Conservation (phyloP, 306 rosid species). For the Cicer cuneatum region DNA sequence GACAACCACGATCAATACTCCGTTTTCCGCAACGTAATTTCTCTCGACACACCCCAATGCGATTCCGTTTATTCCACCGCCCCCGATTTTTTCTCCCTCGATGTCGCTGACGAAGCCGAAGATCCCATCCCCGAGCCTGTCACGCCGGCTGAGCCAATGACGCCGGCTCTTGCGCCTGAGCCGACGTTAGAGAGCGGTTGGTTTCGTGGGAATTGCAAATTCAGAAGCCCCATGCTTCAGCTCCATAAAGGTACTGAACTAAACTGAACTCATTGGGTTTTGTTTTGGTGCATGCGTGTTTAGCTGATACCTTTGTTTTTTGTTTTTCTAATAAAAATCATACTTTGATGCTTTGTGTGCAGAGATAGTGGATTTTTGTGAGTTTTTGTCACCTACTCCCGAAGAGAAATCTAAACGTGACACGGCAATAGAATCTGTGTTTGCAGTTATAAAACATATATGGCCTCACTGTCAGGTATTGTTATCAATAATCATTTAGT, state of each 20-base stretch:
- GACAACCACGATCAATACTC: conserved; percentile 53
- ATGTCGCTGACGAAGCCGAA: conserved; percentile 52
- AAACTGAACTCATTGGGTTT: conserved; percentile 3
- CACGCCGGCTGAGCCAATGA: conserved; percentile 47
- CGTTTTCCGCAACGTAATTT: conserved; percentile 77
- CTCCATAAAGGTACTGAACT: conserved; percentile 79
- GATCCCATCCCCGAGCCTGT: conserved; percentile 32
- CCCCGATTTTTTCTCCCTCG: conserved; percentile 77
- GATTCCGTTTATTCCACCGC: conserved; percentile 49
- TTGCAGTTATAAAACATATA: conserved; percentile 74
- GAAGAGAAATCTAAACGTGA: conserved; percentile 80
- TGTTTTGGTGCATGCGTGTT: conserved; percentile 5
- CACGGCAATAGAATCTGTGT: conserved; percentile 71
- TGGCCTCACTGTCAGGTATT: conserved; percentile 90
- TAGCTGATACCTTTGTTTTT: neutral
- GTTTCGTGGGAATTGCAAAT: conserved; percentile 77
- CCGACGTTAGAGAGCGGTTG: conserved; percentile 77
- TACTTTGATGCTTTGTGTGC: conserved; percentile 29
- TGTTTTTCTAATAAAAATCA: conserved; percentile 10
- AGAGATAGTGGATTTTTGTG: conserved; percentile 93
- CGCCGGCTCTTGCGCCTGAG: conserved; percentile 59
- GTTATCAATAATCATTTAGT: conserved; percentile 3
- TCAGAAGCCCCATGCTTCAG: conserved; percentile 93
- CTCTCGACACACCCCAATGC: conserved; percentile 55
- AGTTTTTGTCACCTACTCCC: conserved; percentile 83